Evolutionary conservation across 2,329 filamentous ascomycete species (phyloP).

Genomic region (Phyllosticta ampelicida): DNA sequence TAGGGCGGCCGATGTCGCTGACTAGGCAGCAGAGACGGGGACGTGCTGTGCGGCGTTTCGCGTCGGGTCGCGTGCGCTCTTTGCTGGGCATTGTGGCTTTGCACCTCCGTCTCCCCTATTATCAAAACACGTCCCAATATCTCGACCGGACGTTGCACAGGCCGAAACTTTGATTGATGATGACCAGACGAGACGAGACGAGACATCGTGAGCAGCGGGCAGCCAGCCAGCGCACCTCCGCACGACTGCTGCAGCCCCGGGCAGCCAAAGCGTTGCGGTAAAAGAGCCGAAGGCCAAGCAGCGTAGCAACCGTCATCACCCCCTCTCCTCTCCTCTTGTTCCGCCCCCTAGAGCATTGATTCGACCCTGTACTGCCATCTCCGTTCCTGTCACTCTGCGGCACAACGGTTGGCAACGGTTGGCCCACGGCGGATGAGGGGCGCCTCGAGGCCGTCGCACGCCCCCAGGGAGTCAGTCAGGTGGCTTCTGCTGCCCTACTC

Average conservation of each 20-base stretch:
- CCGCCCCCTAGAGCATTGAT: not conserved
- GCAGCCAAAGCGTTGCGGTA: not conserved
- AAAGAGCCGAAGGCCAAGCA: not conserved
- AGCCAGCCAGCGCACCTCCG: not conserved
- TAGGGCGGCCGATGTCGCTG: not conserved
- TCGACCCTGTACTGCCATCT: not conserved
- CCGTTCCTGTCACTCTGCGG: not conserved
- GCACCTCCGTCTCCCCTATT: not conserved
- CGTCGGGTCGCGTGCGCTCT: not conserved
- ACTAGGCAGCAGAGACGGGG: not conserved
- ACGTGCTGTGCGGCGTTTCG: not conserved
- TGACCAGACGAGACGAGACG: not conserved
- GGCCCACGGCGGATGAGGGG: not conserved
- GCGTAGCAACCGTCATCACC: not conserved
- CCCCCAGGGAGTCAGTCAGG: not conserved
- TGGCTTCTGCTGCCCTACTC: not conserved
- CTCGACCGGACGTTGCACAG: too few species aligned
- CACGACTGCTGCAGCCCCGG: not conserved
- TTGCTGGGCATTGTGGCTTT: not conserved
- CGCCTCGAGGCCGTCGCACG: not conserved
- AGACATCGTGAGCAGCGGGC: not conserved
- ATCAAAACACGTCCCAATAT: not conserved
- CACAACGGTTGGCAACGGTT: not conserved
- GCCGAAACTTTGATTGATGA: too few species aligned
- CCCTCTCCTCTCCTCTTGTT: not conserved